Conservation (phyloP, 352 stramenopile species). For the Phytophthora ohioensis region DNA sequence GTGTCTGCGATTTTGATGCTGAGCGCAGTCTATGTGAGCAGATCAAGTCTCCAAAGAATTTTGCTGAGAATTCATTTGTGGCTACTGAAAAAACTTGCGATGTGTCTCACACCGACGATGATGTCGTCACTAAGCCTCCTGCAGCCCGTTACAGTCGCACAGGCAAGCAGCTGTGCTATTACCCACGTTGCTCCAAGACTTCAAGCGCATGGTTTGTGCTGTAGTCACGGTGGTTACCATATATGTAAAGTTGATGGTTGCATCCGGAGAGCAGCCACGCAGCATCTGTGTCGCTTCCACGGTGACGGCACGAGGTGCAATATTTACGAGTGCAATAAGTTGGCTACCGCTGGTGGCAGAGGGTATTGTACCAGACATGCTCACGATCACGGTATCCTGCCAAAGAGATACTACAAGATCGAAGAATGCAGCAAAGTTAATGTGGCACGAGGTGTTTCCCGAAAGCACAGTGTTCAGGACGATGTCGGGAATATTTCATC, state of each 20-base stretch:
- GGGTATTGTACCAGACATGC: too few relatives aligned
- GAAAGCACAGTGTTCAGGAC: too few relatives aligned
- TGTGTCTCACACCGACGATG: not conserved
- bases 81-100: too few relatives aligned
- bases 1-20: too few relatives aligned
- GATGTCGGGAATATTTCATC: too few relatives aligned
- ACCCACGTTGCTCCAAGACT: not conserved
- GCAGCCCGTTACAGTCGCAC: too few relatives aligned
- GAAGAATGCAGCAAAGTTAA: not conserved
- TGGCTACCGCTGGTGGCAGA: too few relatives aligned
- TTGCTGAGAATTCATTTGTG: too few relatives aligned
- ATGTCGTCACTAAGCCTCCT: not conserved
- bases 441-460: not conserved
- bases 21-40: too few relatives aligned
- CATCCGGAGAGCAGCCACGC: not conserved
- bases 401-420: not conserved
- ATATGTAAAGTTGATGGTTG: constrained; percentile 14
- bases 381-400: too few relatives aligned
- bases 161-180: not conserved
- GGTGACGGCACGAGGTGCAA: not conserved
- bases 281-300: not conserved
- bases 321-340: too few relatives aligned
- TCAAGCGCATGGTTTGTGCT: constrained; percentile 10
- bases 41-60: too few relatives aligned
- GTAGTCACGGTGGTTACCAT: constrained; percentile 1